Base-by-base conservation (phyloP, 2,329 filamentous ascomycete genomes). In the Emmonsiellopsis sp. region DNA sequence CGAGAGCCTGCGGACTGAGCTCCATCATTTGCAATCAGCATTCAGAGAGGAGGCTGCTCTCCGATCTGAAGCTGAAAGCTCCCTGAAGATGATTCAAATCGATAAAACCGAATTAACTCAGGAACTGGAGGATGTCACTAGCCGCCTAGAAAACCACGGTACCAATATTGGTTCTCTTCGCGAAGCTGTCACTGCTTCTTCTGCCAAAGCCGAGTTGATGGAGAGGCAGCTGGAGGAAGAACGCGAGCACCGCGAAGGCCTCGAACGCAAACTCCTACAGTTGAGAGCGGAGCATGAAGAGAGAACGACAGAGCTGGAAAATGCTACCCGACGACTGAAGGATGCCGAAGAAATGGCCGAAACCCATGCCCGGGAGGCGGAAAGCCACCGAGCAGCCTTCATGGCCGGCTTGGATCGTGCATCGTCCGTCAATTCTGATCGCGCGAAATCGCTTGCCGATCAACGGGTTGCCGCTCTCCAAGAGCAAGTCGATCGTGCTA, bases 271-370 rank as follows among this genome's bases (percentile, higher is more conserved):
- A 67, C 75, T 96, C 6, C 77, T 79, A 47, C 85, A 87, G 59
- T 78, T 97, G 40, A 86, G 85, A 67, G 77, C 82, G 21, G 90
- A 97, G 65, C 87, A 95, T 62, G 93, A 97, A 64, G 81, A 87
- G 50, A 82, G 83, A 36, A 86, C 83, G 8, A 77, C 82, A 0
- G 92, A 98, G 65, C 77, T 97, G 2, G 88, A 90, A 44, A 80
- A 79, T 17, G 79, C 83, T 0, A 85, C 81, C 1, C 83, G 89
- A 60, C 84, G 87, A 49, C 73, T 98, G 48, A 83, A 81, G 42
- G 91, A 96, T 68, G 84, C 88, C 0, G 90, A 98, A 70, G 89
- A 95, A 63, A 73, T 97, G 44, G 87, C 88, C 1, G 87, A 94
- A 63, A 89, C 86, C 60, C 85, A 95, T 68, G 88, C 91, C 5